Conservation (phyloP, 495 filamentous ascomycete genomes). For the Penicillium parvum region DNA sequence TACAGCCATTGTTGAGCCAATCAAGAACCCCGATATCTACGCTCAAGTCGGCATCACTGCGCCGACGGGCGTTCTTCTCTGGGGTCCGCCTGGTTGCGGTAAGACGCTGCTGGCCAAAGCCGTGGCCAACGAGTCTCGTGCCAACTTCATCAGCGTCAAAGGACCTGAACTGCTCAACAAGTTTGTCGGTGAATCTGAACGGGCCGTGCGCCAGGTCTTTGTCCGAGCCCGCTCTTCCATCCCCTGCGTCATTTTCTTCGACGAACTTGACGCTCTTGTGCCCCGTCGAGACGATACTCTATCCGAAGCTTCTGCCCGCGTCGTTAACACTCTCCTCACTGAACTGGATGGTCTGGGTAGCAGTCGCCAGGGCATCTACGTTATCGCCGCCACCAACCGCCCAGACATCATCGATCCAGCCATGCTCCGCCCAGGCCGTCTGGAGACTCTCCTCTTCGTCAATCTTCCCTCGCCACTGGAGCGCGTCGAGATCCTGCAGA, state of each 20-base stretch:
- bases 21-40: constrained; percentile 78
- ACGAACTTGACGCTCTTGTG: constrained; percentile 90
- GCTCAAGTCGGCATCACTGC: constrained; percentile 77
- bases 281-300: constrained; percentile 77
- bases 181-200: constrained; percentile 92
- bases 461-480: constrained; percentile 77
- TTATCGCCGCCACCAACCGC: constrained; percentile 91
- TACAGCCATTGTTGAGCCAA: constrained; percentile 88
- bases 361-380: constrained; percentile 81
- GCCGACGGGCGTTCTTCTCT: constrained; percentile 87
- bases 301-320: constrained; percentile 77
- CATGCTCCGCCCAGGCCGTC: constrained; percentile 86
- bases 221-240: constrained; percentile 78
- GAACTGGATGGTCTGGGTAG: constrained; percentile 82
- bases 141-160: constrained; percentile 98
- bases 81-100: constrained; percentile 95
- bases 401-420: constrained; percentile 96
- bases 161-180: constrained; percentile 93
- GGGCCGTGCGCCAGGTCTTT: constrained; percentile 90
- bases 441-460: constrained; percentile 87
- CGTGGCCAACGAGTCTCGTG: constrained; percentile 88
- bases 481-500: constrained; percentile 78
- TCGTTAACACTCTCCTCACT: constrained; percentile 95
- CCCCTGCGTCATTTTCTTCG: constrained; percentile 96
- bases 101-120: constrained; percentile 97